phyloP scores from a whole-genome alignment of 768 basidiomycete genomes.

The Lentinus brumalis region DNA sequence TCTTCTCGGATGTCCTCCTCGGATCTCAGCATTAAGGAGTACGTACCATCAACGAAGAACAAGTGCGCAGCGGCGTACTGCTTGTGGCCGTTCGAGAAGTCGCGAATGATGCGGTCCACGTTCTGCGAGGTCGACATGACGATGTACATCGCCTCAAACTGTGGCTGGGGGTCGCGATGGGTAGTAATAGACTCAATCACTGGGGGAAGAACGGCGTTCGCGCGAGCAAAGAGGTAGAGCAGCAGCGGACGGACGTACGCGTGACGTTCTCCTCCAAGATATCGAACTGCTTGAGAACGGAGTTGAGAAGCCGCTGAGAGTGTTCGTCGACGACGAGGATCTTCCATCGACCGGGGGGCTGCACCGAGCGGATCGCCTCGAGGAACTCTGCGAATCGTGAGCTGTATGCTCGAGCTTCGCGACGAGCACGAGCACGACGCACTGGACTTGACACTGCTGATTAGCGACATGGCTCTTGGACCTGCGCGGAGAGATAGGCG shows the following conservation, averaged over 20 bases:
- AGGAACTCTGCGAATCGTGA: slow-evolving; percentile 67
- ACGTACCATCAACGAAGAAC: slow-evolving; percentile 90
- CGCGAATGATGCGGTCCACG: slow-evolving; percentile 85
- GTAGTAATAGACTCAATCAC: slow-evolving; percentile 91
- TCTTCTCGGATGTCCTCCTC: neutral
- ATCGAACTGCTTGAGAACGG: slow-evolving; percentile 91
- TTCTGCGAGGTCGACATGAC: slow-evolving; percentile 95
- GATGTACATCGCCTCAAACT: slow-evolving; percentile 91
- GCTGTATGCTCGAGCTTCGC: slow-evolving; percentile 23
- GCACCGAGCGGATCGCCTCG: slow-evolving; percentile 83
- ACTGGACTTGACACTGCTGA: slow-evolving; percentile 49
- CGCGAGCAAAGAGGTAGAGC: neutral
- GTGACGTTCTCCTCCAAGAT: slow-evolving; percentile 96
- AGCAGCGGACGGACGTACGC: slow-evolving; percentile 56
- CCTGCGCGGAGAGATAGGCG: too few species aligned
- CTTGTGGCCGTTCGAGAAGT: slow-evolving; percentile 67
- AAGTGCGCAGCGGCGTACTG: slow-evolving; percentile 85
- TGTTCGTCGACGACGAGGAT: slow-evolving; percentile 95
- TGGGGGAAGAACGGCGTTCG: slow-evolving; percentile 34
- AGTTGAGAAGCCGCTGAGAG: slow-evolving; percentile 79
- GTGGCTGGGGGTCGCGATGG: slow-evolving; percentile 78
- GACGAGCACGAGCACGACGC: slow-evolving; percentile 23
- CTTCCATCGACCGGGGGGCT: slow-evolving; percentile 92
- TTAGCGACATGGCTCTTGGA: slow-evolving; percentile 46
- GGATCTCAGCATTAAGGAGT: neutral